Conservation (phyloP, 2,329 filamentous ascomycete genomes). For the Pyrenochaeta sp. region DNA sequence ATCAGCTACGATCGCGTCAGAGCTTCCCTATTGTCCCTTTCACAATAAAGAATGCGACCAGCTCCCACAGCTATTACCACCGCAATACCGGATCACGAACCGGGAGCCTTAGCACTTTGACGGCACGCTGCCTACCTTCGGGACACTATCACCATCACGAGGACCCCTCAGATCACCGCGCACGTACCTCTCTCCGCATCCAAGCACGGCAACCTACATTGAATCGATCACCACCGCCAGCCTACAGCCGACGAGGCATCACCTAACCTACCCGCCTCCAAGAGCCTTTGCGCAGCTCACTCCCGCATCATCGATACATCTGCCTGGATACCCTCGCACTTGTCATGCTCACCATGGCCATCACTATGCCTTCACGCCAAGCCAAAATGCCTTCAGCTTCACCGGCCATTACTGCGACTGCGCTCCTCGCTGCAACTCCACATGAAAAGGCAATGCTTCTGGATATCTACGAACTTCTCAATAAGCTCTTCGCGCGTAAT, state of each 20-base stretch:
- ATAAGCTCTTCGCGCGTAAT: constrained; percentile 82
- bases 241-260: constrained; percentile 10
- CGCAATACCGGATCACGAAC: constrained; percentile 13
- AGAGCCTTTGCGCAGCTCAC: background rate
- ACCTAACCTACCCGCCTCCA: constrained; percentile 4
- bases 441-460: constrained; percentile 43
- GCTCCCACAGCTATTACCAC: constrained; percentile 3
- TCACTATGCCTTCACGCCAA: constrained; percentile 10
- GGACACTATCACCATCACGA: constrained; percentile 3
- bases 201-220: constrained; percentile 16
- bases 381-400: constrained; percentile 17
- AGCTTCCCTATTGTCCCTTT: background rate
- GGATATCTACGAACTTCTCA: constrained; percentile 65
- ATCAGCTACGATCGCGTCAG: constrained; percentile 7
- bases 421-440: constrained; percentile 26
- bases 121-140: constrained; percentile 18
- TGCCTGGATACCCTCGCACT: background rate
- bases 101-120: constrained; percentile 17
- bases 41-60: constrained; percentile 23
- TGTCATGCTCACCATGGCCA: constrained; percentile 15
- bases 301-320: background rate
- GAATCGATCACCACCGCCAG: constrained; percentile 6
- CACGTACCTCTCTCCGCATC: constrained; percentile 16
- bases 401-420: constrained; percentile 27
- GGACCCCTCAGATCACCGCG: constrained; percentile 4